A percentile compares a stretch with the other conserved stretches of the same genome.
phyloP scores from a whole-genome alignment of 345 rosid genomes.

The Erysimum cheiranthoides region DNA sequence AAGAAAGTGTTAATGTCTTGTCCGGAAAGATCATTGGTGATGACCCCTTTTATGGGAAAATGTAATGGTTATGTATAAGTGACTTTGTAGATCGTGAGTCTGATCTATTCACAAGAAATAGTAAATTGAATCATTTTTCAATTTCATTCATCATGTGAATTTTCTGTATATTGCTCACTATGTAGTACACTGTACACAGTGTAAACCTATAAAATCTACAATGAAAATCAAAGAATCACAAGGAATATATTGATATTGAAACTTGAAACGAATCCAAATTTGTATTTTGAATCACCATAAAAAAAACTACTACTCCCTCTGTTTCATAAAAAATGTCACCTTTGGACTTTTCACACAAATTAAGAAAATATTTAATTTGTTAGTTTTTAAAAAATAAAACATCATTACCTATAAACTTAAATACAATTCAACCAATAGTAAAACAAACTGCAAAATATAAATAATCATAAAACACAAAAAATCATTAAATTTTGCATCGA shows the following conservation, averaged over 20 bases:
- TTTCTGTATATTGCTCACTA: neutral
- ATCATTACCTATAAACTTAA: too few species aligned
- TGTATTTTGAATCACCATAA: too few species aligned
- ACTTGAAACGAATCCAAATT: too few species aligned
- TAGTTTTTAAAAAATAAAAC: too few species aligned
- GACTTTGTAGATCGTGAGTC: slow-evolving; percentile 8
- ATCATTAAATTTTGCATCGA: too few species aligned
- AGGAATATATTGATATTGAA: neutral
- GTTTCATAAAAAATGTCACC: too few species aligned
- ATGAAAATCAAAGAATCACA: neutral
- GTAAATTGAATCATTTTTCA: neutral
- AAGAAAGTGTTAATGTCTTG: slow-evolving; percentile 30
- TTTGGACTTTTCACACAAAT: too few species aligned
- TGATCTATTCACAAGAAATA: slow-evolving; percentile 6
- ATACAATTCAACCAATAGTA: too few species aligned
- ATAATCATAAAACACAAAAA: too few species aligned
- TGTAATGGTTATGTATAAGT: slow-evolving; percentile 18
- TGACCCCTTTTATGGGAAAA: slow-evolving; percentile 2
- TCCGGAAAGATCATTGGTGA: slow-evolving; percentile 29
- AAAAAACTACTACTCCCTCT: too few species aligned
- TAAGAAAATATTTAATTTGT: too few species aligned
- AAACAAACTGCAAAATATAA: too few species aligned
- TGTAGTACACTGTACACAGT: neutral
- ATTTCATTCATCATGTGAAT: neutral
- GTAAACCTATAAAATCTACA: neutral